These are phyloP conservation scores for Colletotrichum liriopes DNA, from an alignment of 2,329 filamentous ascomycete genomes.

Conservation along the genomic window DNA sequence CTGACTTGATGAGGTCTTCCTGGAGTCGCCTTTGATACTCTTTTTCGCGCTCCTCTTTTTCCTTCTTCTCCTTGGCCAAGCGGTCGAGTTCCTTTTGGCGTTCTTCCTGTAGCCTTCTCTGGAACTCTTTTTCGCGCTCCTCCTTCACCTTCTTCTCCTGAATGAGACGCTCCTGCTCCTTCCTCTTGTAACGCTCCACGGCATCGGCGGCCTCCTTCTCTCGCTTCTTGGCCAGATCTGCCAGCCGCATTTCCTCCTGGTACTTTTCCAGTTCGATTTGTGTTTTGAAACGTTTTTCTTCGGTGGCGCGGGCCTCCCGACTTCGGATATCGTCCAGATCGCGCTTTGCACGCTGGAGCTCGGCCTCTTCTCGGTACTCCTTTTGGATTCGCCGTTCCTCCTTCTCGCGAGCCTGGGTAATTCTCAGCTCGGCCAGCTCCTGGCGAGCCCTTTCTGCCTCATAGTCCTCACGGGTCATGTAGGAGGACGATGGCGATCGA, in stretches of 20 bases:
- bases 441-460: slow-evolving; percentile 57
- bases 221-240: slow-evolving; percentile 60
- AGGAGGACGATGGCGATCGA: slow-evolving; percentile 55
- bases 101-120: slow-evolving; percentile 70
- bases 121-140: slow-evolving; percentile 68
- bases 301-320: slow-evolving; percentile 63
- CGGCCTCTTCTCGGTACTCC: slow-evolving; percentile 62
- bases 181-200: slow-evolving; percentile 66
- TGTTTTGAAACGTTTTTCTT: slow-evolving; percentile 67
- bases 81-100: slow-evolving; percentile 61
- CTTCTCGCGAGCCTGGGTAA: slow-evolving; percentile 57
- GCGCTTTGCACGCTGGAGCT: slow-evolving; percentile 65
- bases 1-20: slow-evolving; percentile 71
- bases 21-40: slow-evolving; percentile 71
- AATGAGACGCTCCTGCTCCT: slow-evolving; percentile 63
- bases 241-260: slow-evolving; percentile 61
- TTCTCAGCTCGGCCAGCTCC: slow-evolving; percentile 62
- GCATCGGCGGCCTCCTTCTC: slow-evolving; percentile 66
- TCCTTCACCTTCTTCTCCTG: slow-evolving; percentile 65
- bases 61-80: slow-evolving; percentile 61
- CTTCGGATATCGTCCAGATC: slow-evolving; percentile 64
- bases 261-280: slow-evolving; percentile 66
- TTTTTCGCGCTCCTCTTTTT: slow-evolving; percentile 65
- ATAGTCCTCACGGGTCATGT: slow-evolving; percentile 61
- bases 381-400: slow-evolving; percentile 59